phyloP scores from a whole-genome alignment of 306 rosid genomes.

The Prunus campanulata region DNA sequence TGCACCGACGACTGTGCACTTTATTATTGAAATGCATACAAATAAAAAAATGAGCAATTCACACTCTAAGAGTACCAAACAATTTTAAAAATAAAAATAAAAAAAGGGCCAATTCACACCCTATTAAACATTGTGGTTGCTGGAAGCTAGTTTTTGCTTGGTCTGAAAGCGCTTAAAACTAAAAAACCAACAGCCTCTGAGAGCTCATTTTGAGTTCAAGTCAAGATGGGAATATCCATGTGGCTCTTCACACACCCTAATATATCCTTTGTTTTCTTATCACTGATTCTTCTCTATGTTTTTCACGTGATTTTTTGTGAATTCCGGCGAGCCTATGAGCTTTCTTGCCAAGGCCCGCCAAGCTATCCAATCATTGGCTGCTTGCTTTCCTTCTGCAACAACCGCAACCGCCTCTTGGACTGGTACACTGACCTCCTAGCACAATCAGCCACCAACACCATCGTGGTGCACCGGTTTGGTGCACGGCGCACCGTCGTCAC shows the following conservation, averaged over 20 bases:
- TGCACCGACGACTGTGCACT: slow-evolving; percentile 14
- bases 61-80: not conserved
- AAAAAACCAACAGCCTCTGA: slow-evolving; percentile 1
- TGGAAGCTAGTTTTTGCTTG: not conserved
- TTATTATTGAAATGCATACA: not conserved
- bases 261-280: slow-evolving; percentile 29
- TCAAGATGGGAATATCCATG: slow-evolving; percentile 34
- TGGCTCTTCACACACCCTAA: slow-evolving; percentile 24
- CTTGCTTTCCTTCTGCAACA: slow-evolving; percentile 63
- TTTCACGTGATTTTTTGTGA: slow-evolving; percentile 12
- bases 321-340: slow-evolving; percentile 27
- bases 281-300: slow-evolving; percentile 29
- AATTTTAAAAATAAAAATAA: not conserved
- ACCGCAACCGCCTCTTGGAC: slow-evolving; percentile 52
- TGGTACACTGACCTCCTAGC: slow-evolving; percentile 77
- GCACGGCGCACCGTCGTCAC: slow-evolving; percentile 67
- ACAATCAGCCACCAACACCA: slow-evolving; percentile 56
- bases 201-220: not conserved
- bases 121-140: not conserved
- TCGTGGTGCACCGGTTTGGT: slow-evolving; percentile 59
- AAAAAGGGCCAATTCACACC: not conserved
- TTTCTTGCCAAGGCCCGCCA: slow-evolving; percentile 41
- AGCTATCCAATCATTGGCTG: slow-evolving; percentile 71
- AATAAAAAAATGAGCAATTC: slow-evolving; percentile 3
- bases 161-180: not conserved